Base-by-base conservation (phyloP, 306 rosid genomes). In the Prunus salicina region DNA sequence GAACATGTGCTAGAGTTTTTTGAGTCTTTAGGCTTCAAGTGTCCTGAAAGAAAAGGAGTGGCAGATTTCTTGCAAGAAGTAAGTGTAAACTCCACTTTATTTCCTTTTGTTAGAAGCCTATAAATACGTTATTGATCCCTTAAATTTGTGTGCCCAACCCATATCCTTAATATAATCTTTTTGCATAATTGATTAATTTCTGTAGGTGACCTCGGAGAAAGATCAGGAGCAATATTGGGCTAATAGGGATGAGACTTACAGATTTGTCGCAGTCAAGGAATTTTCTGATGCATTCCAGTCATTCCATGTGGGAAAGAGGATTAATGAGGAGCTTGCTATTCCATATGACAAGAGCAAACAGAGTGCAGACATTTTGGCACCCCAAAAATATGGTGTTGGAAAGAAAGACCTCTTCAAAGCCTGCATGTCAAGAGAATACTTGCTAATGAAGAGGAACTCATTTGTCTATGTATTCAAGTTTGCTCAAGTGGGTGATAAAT, bases 61-160 rank as follows among this genome's bases (percentile, higher is more conserved):
- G 89, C 89, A 4, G 89, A 85, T 69, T 85, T 82, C 67, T 73
- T 85, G 19, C 88, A 85, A 79, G 84, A 84, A 77, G 87, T 84
- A 32, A 46, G 14, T 34, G 38, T 5, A 46, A 46, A 46, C 51
- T 46, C 15, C 8, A 34, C 38, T 46, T 46, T 46, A 9, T 12
- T 46, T 9, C 14, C 14, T 46, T 46, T 46, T 0, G 34, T 11
- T 84, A 22, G 47, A 46, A 46, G 51, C 51, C 32, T 20, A 3
- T 34, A 9, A 64, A 77, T 19, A 8, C 4, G 46, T 22, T 18
- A 19, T 6, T 19, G 4, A 57, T 55, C 51, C 19, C 27, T n/a
- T 55, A n/a, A n/a, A n/a, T n/a, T 1, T 55, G 1, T 19, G 61
- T 16, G 61, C 61, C 61, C 61, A 8, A 2, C 22, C 22, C 61